Conservation (phyloP, 2,329 filamentous ascomycete species). For the Periconia sp. region DNA sequence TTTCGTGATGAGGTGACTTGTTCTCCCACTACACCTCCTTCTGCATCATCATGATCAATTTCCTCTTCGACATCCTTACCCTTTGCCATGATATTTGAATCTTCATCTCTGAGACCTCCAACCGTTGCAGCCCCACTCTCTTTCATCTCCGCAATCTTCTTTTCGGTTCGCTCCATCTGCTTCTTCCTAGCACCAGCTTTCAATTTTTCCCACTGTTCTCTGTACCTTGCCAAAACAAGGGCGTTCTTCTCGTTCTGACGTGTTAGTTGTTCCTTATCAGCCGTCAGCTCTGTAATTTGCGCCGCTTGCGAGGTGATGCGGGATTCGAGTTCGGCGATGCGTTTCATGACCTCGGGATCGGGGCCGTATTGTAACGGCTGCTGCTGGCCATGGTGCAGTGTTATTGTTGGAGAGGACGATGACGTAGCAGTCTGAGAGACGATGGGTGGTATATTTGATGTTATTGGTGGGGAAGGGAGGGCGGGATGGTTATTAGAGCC, state of each 20-base stretch:
- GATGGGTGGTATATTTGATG: conserved; percentile 11
- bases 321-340: conserved; percentile 30
- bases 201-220: conserved; percentile 68
- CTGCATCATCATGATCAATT: conserved; percentile 4
- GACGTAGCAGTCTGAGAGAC: conserved; percentile 19
- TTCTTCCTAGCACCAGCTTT: conserved; percentile 61
- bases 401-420: not conserved
- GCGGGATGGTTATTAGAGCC: conserved; percentile 1
- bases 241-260: conserved; percentile 63
- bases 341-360: conserved; percentile 17
- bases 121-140: conserved; percentile 23
- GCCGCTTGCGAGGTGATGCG: conserved; percentile 25
- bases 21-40: conserved; percentile 6
- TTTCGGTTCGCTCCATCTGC: conserved; percentile 31
- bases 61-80: conserved; percentile 8
- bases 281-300: conserved; percentile 53
- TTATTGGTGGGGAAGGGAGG: not conserved
- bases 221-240: conserved; percentile 57
- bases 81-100: conserved; percentile 11
- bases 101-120: conserved; percentile 11
- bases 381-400: not conserved
- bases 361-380: conserved; percentile 6
- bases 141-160: conserved; percentile 13
- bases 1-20: not conserved
- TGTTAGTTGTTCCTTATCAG: conserved; percentile 63